Percentiles rank a stretch among this genome's conserved stretches.
phyloP scores from a whole-genome alignment of 495 filamentous ascomycete species.

The Aspergillus egyptiacus region DNA sequence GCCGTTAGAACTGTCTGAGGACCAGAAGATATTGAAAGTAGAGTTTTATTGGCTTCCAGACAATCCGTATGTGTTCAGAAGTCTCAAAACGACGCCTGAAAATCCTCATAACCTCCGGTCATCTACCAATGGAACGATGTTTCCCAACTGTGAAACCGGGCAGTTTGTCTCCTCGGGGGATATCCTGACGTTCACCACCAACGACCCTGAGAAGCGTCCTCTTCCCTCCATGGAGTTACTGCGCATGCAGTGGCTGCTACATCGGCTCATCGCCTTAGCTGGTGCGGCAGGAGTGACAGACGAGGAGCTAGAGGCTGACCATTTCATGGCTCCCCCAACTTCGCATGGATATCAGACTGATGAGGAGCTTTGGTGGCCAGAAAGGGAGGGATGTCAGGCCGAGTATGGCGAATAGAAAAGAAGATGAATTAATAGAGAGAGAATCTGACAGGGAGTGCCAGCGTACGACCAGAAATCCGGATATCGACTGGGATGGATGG shows the following conservation, averaged over 20 bases:
- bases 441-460: too few species aligned
- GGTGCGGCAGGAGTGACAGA: neutral
- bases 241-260: neutral
- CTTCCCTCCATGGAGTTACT: neutral
- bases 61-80: neutral
- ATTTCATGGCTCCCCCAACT: too few species aligned
- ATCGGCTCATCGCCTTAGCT: neutral
- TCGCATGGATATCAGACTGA: too few species aligned
- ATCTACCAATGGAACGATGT: neutral
- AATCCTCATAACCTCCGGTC: neutral
- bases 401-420: too few species aligned
- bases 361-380: too few species aligned
- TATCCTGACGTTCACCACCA: neutral
- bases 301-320: neutral
- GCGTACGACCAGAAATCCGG: too few species aligned
- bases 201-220: neutral
- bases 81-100: neutral
- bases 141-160: neutral
- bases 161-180: neutral
- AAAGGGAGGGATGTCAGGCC: too few species aligned
- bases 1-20: neutral
- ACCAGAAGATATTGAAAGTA: conserved; percentile 1
- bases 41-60: conserved; percentile 8
- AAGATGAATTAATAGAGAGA: too few species aligned
- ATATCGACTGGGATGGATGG: too few species aligned